These are phyloP conservation scores for Apiotrichum veenhuisii DNA, from an alignment of 1,284 basidiomycete genomes.

Conservation along the genomic window DNA sequence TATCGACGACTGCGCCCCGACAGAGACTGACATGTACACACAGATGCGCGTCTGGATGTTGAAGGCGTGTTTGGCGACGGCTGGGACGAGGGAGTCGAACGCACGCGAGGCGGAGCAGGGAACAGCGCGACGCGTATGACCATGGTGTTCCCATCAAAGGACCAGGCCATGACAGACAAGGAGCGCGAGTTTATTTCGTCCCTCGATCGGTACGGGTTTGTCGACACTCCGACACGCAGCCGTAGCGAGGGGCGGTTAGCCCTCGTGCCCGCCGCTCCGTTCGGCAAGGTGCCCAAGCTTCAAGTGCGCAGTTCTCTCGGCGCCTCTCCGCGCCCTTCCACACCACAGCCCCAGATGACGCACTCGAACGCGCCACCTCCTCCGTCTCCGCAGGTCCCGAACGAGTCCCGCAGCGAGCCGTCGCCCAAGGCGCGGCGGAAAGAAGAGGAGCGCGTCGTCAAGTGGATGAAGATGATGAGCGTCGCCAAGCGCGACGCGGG, in stretches of 20 bases:
- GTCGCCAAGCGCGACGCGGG: slow-evolving; percentile 63
- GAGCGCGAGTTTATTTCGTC: slow-evolving; percentile 66
- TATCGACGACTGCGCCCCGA: not conserved
- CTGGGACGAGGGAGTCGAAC: slow-evolving; percentile 82
- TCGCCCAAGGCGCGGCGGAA: slow-evolving; percentile 47
- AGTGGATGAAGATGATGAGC: slow-evolving; percentile 84
- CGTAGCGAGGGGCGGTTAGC: slow-evolving; percentile 68
- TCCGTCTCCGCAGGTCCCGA: slow-evolving; percentile 14
- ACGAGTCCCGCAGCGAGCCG: slow-evolving; percentile 9
- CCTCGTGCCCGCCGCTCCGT: slow-evolving; percentile 60
- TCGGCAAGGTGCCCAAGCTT: slow-evolving; percentile 60
- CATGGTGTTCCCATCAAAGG: slow-evolving; percentile 54
- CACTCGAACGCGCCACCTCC: not conserved
- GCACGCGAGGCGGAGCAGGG: slow-evolving; percentile 74
- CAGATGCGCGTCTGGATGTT: slow-evolving; percentile 72
- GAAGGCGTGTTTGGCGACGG: slow-evolving; percentile 87
- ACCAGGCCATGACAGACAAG: slow-evolving; percentile 44
- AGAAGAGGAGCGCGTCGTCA: slow-evolving; percentile 68
- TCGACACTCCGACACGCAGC: slow-evolving; percentile 58
- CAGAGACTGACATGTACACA: not conserved
- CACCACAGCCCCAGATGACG: not conserved
- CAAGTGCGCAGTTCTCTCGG: slow-evolving; percentile 20
- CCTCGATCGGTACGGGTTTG: slow-evolving; percentile 79
- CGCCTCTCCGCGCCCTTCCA: not conserved
- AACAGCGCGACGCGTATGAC: slow-evolving; percentile 45